These are phyloP conservation scores for Trichoderma sp. DNA, from an alignment of 2,329 filamentous ascomycete species.

Conservation along the genomic window DNA sequence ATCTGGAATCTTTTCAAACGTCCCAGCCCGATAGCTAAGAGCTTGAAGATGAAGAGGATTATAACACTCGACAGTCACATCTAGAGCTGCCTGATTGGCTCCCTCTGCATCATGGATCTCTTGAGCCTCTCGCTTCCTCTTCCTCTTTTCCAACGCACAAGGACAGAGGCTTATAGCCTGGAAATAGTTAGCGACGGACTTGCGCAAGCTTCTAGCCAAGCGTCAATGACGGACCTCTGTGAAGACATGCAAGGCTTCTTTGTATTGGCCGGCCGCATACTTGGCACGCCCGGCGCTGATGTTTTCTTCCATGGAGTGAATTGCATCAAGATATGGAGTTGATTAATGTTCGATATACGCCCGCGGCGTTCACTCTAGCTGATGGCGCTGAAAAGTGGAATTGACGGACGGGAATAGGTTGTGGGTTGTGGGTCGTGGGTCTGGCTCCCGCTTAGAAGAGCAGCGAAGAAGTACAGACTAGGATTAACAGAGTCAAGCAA, in stretches of 20 bases:
- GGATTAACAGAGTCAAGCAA: neutral
- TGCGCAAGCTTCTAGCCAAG: neutral
- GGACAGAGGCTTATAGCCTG: slow-evolving; percentile 45
- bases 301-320: slow-evolving; percentile 36
- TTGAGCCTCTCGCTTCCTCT: slow-evolving; percentile 40
- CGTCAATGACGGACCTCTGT: slow-evolving; percentile 38
- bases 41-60: slow-evolving; percentile 46
- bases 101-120: neutral
- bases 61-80: slow-evolving; percentile 41
- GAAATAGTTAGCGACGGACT: neutral
- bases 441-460: neutral
- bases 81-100: neutral
- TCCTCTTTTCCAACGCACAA: slow-evolving; percentile 40
- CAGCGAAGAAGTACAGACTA: neutral
- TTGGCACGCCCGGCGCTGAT: slow-evolving; percentile 42
- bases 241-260: slow-evolving; percentile 44
- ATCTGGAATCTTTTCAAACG: slow-evolving; percentile 45
- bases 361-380: neutral
- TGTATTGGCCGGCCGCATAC: slow-evolving; percentile 43
- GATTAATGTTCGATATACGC: neutral
- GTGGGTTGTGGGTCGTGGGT: neutral
- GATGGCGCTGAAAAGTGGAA: neutral
- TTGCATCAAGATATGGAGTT: slow-evolving; percentile 6
- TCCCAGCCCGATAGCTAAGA: slow-evolving; percentile 48
- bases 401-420: neutral